These are phyloP conservation scores for Myriosclerotinia scirpicola DNA, from an alignment of 2,329 filamentous ascomycete genomes.

Conservation along the genomic window DNA sequence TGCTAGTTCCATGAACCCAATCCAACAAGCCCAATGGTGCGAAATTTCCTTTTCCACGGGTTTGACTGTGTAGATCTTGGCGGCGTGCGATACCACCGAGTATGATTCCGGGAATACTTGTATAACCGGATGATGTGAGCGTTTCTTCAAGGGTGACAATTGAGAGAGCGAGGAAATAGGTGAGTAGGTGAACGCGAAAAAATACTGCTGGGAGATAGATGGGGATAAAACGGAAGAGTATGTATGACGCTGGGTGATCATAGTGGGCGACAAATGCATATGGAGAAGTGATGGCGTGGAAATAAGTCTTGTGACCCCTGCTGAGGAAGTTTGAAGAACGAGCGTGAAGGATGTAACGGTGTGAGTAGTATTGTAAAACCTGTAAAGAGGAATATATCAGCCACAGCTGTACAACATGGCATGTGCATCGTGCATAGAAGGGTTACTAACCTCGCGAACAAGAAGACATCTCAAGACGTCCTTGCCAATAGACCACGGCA, in stretches of 20 bases:
- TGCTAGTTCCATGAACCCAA: constrained; percentile 57
- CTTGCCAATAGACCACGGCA: constrained; percentile 61
- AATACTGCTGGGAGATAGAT: constrained; percentile 63
- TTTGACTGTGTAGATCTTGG: constrained; percentile 57
- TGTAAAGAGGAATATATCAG: constrained; percentile 39
- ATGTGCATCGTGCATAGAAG: background rate
- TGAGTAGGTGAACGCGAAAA: constrained; percentile 71
- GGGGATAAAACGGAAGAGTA: constrained; percentile 64
- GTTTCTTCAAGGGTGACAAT: constrained; percentile 67
- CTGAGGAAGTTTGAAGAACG: constrained; percentile 43
- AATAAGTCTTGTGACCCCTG: constrained; percentile 47
- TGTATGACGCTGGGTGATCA: constrained; percentile 65
- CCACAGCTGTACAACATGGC: background rate
- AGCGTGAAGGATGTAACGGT: constrained; percentile 68
- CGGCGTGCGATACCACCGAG: constrained; percentile 52
- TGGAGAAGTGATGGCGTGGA: constrained; percentile 56
- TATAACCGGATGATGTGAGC: constrained; percentile 67
- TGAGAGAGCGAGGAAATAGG: constrained; percentile 64
- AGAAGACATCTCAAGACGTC: constrained; percentile 54
- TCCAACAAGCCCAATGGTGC: constrained; percentile 63
- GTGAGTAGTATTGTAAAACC: constrained; percentile 69
- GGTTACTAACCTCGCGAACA: constrained; percentile 53
- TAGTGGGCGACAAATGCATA: constrained; percentile 64
- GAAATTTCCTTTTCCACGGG: constrained; percentile 58
- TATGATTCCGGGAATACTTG: constrained; percentile 54